phyloP scores from a whole-genome alignment of 2,329 filamentous ascomycete genomes.

The Allantophomopsis cytisporea region DNA sequence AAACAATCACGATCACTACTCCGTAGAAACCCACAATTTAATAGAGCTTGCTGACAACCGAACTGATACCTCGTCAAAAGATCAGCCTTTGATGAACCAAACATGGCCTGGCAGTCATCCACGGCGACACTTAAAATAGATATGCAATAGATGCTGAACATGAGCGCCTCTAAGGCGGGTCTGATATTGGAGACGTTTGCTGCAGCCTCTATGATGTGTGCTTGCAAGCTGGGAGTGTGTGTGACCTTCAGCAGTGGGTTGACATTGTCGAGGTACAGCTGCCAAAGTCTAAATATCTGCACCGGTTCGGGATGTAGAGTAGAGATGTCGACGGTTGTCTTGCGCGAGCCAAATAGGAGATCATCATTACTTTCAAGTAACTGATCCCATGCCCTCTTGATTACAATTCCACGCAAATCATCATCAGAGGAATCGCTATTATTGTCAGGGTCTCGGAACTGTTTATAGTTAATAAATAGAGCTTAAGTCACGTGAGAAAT shows the following conservation, averaged over 20 bases:
- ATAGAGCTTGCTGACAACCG: constrained; percentile 30
- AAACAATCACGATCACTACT: constrained; percentile 27
- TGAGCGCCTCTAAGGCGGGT: constrained; percentile 43
- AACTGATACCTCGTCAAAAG: constrained; percentile 27
- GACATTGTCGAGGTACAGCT: constrained; percentile 59
- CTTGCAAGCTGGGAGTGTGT: constrained; percentile 57
- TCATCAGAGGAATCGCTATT: constrained; percentile 19
- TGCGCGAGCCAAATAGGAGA: constrained; percentile 35
- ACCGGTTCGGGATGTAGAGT: constrained; percentile 43
- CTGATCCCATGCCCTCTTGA: constrained; percentile 32
- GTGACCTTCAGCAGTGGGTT: constrained; percentile 62
- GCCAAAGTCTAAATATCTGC: constrained; percentile 61
- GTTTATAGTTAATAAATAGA: constrained; percentile 7
- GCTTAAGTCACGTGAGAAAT: background rate
- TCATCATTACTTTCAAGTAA: constrained; percentile 26
- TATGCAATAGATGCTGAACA: constrained; percentile 53
- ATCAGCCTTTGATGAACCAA: constrained; percentile 22
- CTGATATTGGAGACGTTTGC: constrained; percentile 39
- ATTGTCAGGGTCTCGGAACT: constrained; percentile 16
- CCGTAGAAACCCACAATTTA: constrained; percentile 26
- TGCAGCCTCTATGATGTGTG: constrained; percentile 48
- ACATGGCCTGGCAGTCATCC: constrained; percentile 32
- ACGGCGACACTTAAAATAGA: constrained; percentile 40
- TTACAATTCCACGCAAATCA: constrained; percentile 18
- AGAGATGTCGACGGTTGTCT: constrained; percentile 26